Evolutionary conservation across 164 flowering plant species (phyloP), one percentile per base, ranked within the genome.

Genomic region (Echeveria elegans): DNA sequence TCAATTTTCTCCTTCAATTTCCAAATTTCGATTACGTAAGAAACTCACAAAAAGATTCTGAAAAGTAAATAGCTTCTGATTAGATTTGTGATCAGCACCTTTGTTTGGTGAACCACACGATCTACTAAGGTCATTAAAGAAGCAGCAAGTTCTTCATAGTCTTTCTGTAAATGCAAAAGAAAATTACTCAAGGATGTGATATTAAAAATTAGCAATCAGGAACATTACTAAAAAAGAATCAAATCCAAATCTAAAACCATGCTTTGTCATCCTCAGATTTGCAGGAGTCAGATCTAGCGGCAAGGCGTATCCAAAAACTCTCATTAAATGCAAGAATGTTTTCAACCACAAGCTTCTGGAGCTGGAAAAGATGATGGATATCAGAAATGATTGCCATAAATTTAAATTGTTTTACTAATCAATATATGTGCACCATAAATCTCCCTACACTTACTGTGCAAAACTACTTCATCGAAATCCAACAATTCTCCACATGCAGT

Each of bases 221-320:
- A 72, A 28, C n/a, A 50, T 7, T 69, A 74, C 47, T 23, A 48
- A 29, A 65, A 63, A 59, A 72, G 45, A 23, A 65, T 66, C 63
- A 72, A 52, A 23, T 65, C 74, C 69, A 64, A 73, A 81, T 75
- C 72, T n/a, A 80, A 81, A 85, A 77, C 82, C 89, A 71, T 86
- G 88, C 97, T 84, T 90, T 90, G 80, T 93, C 98, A 79, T 93
- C 97, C 77, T 90, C 96, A 28, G 96, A 93, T 77, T 86, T 86
- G 87, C 96, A 93, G 29, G 94, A 88, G 30, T 93, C 97, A 29
- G 84, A 78, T 76, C 97, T 82, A 23, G 97, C 86, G 32, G 98
- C 98, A 72, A 93, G 89, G 16, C 96, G 82, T 63, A 93, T 84
- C 98, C 97, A 90, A 74, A 93, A 93, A 40, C 76, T 76, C 80